These are phyloP conservation scores for Stagonosporopsis cucurbitacearum DNA, from an alignment of 2,329 filamentous ascomycete genomes.

Conservation along the genomic window DNA sequence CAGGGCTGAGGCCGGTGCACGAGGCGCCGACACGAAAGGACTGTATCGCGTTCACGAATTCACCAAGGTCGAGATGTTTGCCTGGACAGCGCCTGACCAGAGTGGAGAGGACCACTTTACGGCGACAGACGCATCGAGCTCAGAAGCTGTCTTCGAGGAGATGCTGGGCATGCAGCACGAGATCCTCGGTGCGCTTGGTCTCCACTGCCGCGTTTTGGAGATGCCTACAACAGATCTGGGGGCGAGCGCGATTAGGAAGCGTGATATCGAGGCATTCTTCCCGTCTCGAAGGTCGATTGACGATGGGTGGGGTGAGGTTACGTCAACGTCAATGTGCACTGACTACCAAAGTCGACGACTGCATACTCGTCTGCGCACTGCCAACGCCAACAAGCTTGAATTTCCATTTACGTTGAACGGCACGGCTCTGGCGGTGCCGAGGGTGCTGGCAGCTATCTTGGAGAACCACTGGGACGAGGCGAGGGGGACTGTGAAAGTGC, in stretches of 20 bases:
- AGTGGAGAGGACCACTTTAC: constrained; percentile 44
- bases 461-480: constrained; percentile 88
- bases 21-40: constrained; percentile 90
- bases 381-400: constrained; percentile 58
- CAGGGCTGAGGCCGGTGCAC: constrained; percentile 89
- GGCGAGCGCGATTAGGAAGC: constrained; percentile 83
- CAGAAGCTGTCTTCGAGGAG: constrained; percentile 75
- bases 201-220: constrained; percentile 87
- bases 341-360: constrained; percentile 91
- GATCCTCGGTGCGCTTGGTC: constrained; percentile 76
- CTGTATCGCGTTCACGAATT: constrained; percentile 98
- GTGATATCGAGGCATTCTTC: constrained; percentile 94
- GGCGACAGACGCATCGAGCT: constrained; percentile 44
- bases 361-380: constrained; percentile 71
- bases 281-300: constrained; percentile 73
- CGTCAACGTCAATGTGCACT: constrained; percentile 86
- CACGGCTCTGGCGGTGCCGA: constrained; percentile 88
- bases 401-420: constrained; percentile 95
- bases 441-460: constrained; percentile 85
- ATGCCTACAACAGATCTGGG: constrained; percentile 92
- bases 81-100: constrained; percentile 74
- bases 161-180: constrained; percentile 87
- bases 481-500: constrained; percentile 71
- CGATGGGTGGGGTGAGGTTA: constrained; percentile 90
- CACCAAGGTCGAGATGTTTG: constrained; percentile 97